Evolutionary conservation across 768 basidiomycete species (phyloP).

Genomic region (Podaxis pistillaris): DNA sequence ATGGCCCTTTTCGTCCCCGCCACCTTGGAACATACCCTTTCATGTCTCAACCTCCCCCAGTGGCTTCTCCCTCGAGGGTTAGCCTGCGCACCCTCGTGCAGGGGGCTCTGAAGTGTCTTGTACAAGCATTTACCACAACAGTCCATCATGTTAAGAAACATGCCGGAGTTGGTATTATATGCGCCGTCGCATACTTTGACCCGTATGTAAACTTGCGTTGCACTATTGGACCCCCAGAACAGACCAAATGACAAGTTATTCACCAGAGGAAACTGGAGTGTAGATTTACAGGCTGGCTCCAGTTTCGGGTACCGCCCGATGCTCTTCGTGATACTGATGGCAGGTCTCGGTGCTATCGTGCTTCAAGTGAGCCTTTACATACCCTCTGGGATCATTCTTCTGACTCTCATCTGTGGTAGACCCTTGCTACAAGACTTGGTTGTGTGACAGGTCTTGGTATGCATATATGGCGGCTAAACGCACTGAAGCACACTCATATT

Average conservation of each 20-base stretch:
- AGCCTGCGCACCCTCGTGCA: slow-evolving; percentile 4
- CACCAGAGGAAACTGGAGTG: slow-evolving; percentile 72
- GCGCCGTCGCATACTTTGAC: slow-evolving; percentile 73
- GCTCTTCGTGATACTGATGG: slow-evolving; percentile 60
- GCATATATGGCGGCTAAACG: background rate
- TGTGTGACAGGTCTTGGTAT: slow-evolving; percentile 64
- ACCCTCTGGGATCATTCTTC: slow-evolving; percentile 10
- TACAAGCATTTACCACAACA: slow-evolving; percentile 16
- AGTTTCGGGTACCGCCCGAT: slow-evolving; percentile 42
- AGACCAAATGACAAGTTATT: background rate
- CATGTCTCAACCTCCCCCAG: slow-evolving; percentile 19
- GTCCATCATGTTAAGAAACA: slow-evolving; percentile 37
- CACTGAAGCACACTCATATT: background rate
- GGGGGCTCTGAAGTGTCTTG: slow-evolving; percentile 6
- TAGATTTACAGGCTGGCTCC: slow-evolving; percentile 78
- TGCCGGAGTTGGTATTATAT: slow-evolving; percentile 67
- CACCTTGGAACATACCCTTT: slow-evolving; percentile 19
- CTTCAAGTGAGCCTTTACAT: slow-evolving; percentile 47
- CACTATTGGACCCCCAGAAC: slow-evolving; percentile 1
- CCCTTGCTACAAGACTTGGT: slow-evolving; percentile 68
- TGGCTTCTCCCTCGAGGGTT: slow-evolving; percentile 8
- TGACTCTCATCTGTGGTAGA: slow-evolving; percentile 32
- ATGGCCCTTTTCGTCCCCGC: slow-evolving; percentile 22
- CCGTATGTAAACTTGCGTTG: slow-evolving; percentile 42
- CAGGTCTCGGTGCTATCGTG: slow-evolving; percentile 67